phyloP scores from a whole-genome alignment of 768 basidiomycete genomes.

The Leccinellum albellum region DNA sequence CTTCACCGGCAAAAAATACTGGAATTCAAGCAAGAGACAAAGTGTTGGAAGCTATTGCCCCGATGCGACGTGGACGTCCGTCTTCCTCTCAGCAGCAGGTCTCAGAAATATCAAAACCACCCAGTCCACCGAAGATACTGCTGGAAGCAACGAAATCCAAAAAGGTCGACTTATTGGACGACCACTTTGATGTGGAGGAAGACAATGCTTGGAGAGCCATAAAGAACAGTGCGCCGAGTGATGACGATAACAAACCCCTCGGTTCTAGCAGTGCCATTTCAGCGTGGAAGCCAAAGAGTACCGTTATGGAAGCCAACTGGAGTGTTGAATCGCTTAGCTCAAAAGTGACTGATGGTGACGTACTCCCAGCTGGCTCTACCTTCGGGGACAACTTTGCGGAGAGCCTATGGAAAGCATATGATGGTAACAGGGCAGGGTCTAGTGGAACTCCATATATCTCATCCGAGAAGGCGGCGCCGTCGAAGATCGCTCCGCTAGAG shows the following conservation, averaged over 20 bases:
- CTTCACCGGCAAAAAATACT: slow-evolving; percentile 33
- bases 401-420: slow-evolving; percentile 53
- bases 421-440: slow-evolving; percentile 22
- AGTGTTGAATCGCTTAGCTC: slow-evolving; percentile 27
- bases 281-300: slow-evolving; percentile 29
- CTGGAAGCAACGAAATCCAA: slow-evolving; percentile 12
- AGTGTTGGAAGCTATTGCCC: slow-evolving; percentile 75
- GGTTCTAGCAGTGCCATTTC: slow-evolving; percentile 26
- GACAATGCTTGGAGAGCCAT: slow-evolving; percentile 48
- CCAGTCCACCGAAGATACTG: slow-evolving; percentile 18
- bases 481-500: slow-evolving; percentile 26
- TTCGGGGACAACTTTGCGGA: slow-evolving; percentile 71
- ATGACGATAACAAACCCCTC: slow-evolving; percentile 13
- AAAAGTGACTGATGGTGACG: slow-evolving; percentile 21
- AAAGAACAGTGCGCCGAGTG: slow-evolving; percentile 21
- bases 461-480: slow-evolving; percentile 14
- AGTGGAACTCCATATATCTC: neutral
- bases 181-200: slow-evolving; percentile 38
- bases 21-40: slow-evolving; percentile 72
- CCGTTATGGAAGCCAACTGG: slow-evolving; percentile 40
- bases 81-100: slow-evolving; percentile 34
- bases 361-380: slow-evolving; percentile 22
- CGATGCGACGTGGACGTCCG: slow-evolving; percentile 72
- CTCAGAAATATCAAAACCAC: slow-evolving; percentile 27
- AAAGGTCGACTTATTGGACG: slow-evolving; percentile 34